Conservation (phyloP, 768 basidiomycete genomes). For the Tylopilus subfusipes region DNA sequence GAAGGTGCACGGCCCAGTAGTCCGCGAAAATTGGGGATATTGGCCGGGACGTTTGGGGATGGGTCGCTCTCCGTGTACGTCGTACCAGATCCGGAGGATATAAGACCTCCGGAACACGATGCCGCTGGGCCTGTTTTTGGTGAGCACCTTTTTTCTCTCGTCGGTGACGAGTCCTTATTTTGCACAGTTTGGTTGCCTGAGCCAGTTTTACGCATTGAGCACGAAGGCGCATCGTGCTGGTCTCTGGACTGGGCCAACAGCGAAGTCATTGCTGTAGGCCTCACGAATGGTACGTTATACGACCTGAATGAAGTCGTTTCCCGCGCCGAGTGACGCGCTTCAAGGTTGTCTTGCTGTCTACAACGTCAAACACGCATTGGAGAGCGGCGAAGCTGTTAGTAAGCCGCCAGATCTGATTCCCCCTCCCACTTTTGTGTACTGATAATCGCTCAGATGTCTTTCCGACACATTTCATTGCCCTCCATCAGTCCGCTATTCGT, state of each 20-base stretch:
- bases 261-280: slow-evolving; percentile 75
- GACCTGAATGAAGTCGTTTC: background rate
- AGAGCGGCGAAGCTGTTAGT: slow-evolving; percentile 33
- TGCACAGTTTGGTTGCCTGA: slow-evolving; percentile 52
- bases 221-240: slow-evolving; percentile 75
- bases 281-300: slow-evolving; percentile 63
- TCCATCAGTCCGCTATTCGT: slow-evolving; percentile 80
- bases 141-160: slow-evolving; percentile 29
- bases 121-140: slow-evolving; percentile 44
- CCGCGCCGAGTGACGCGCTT: background rate
- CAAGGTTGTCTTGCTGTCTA: slow-evolving; percentile 58
- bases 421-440: background rate
- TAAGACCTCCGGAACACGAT: slow-evolving; percentile 33
- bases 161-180: background rate
- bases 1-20: slow-evolving; percentile 17
- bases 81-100: slow-evolving; percentile 72
- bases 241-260: slow-evolving; percentile 90
- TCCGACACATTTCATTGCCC: slow-evolving; percentile 68
- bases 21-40: slow-evolving; percentile 70
- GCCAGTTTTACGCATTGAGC: slow-evolving; percentile 68
- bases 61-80: slow-evolving; percentile 77
- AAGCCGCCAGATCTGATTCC: background rate
- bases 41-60: slow-evolving; percentile 85
- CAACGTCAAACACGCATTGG: slow-evolving; percentile 45
- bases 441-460: slow-evolving; percentile 35